These are phyloP conservation scores for Viola odorata DNA, from an alignment of 345 rosid species.

Conservation along the genomic window DNA sequence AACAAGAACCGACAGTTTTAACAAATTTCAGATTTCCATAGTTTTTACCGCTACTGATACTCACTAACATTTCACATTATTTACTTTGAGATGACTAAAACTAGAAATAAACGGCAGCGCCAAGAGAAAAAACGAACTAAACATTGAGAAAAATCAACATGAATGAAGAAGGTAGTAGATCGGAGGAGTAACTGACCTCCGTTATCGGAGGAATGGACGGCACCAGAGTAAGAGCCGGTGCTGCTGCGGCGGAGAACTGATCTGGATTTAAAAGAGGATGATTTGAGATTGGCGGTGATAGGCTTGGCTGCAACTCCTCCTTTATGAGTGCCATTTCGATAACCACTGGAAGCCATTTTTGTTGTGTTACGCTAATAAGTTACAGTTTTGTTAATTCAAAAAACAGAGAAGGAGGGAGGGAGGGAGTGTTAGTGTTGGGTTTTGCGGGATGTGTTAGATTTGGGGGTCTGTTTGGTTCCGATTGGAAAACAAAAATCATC, in stretches of 20 bases:
- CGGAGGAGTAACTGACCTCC: conserved; percentile 45
- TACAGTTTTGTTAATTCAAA: no score
- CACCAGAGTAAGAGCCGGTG: conserved; percentile 24
- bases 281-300: conserved; percentile 41
- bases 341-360: conserved; percentile 47
- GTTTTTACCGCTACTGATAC: neutral
- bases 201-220: conserved; percentile 30
- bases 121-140: neutral
- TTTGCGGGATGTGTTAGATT: no score
- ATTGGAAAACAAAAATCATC: no score
- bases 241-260: conserved; percentile 61
- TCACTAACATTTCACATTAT: neutral
- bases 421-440: no score
- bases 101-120: no score
- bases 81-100: neutral
- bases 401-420: no score
- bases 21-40: neutral
- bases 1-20: neutral
- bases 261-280: conserved; percentile 73
- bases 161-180: neutral
- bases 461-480: no score
- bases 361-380: neutral
- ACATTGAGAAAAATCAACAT: neutral
- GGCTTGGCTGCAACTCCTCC: conserved; percentile 43
- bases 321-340: conserved; percentile 50